Evolutionary conservation across 73 alveolate genomes (phyloP), one percentile per base, ranked within the genome.

Genomic region (Blepharisma stoltei): DNA sequence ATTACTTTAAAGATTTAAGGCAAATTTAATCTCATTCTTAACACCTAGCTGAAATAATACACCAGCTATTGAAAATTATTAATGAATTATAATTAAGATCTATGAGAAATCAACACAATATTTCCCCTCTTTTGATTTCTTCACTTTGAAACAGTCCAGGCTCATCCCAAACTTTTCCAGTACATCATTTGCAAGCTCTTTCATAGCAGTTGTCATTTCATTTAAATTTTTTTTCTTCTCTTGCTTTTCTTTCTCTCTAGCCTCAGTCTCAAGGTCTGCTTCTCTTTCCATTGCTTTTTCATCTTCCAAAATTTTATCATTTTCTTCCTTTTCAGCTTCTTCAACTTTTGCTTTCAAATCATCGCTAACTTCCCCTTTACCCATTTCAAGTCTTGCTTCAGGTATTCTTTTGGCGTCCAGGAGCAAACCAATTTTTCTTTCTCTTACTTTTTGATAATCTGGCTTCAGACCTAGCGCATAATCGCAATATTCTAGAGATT

Each of bases 151-250:
- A 43, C 75, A 52, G 25, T 84, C 89, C 37, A 54, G 44, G 65
- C 85, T 84, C 18, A 84, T 44, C 18, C 89, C 89, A 55, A 84
- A 54, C 41, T 82, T 78, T 27, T 85, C 86, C 38, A 84, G 44
- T 6, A 84, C 27, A 49, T 85, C 54, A 82, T 70, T 84, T 37
- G 86, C 92, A 8, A 60, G 43, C 43, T 84, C 88, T 44, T 84
- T 84, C 18, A 81, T 37, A 6, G 77, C 78, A 1, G 67, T 70
- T 9, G 80, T 54, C 66, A 73, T 81, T 44, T 84, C 92, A 0
- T 48, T 25, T 32, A 32, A 32, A 32, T 32, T 32, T 3, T 32
- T 32, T 32, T 32, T 32, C 3, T 32, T 32, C 77, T 84, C 80
- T 32, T 81, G 81, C 4, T 73, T 55, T 71, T 82, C 86, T 7